Evolutionary conservation across 148 eudicot species (phyloP).

Genomic region (Cornus kousa): DNA sequence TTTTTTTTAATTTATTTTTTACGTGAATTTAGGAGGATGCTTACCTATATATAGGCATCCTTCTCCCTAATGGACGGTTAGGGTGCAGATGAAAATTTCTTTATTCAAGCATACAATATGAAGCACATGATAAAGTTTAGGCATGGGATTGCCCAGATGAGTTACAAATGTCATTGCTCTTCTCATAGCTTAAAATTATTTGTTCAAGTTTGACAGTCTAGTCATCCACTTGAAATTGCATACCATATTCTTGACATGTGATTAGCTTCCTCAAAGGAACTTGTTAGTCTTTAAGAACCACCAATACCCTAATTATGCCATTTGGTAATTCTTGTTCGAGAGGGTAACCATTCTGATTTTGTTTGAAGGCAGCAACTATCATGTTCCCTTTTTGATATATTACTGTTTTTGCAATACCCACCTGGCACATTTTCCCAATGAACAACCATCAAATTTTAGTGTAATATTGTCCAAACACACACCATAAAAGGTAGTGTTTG

Average conservation of each 20-base stretch:
- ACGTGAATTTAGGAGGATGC: no score
- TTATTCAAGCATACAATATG: no score
- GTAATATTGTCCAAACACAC: neutral
- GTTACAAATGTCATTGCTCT: no score
- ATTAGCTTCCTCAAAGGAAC: neutral
- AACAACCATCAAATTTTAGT: neutral
- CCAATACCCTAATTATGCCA: neutral
- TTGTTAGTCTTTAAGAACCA: neutral
- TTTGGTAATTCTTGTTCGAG: no score
- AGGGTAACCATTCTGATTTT: neutral
- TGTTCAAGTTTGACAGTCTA: neutral
- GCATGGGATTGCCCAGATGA: no score
- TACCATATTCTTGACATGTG: neutral
- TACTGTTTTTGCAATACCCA: neutral
- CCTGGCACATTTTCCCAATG: neutral
- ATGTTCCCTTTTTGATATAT: neutral
- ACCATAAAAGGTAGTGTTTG: no score
- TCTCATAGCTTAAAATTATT: no score
- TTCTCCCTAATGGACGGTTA: no score
- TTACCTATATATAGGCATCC: no score
- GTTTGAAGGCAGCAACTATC: neutral
- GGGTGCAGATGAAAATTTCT: no score
- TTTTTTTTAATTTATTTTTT: no score
- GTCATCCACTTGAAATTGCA: neutral
- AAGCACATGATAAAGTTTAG: no score